Percentiles rank a stretch among this genome's conserved stretches.
Conservation (phyloP, 441 rosid species). For the Jatropha podagrica region DNA sequence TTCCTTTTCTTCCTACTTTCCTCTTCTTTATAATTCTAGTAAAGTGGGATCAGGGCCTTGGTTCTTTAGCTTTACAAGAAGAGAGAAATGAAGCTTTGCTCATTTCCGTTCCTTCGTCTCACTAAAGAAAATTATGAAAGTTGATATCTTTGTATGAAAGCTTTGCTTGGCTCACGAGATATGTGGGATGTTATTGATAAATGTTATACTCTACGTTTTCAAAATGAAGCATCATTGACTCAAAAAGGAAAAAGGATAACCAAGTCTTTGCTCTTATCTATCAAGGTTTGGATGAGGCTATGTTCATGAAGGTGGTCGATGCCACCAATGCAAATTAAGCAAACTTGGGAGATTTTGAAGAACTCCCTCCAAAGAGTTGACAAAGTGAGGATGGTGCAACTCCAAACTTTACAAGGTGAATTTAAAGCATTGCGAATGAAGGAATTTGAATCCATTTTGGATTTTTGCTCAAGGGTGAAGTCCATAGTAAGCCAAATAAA, state of each 20-base stretch:
- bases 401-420: background rate
- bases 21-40: background rate
- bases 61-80: background rate
- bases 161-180: constrained; percentile 6
- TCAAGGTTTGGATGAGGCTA: background rate
- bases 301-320: background rate
- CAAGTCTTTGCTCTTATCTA: constrained; percentile 1
- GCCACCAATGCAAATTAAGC: background rate
- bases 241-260: constrained; percentile 3
- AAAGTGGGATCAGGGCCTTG: background rate
- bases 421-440: background rate
- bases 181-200: background rate
- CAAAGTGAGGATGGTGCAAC: background rate
- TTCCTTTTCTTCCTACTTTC: too few species aligned
- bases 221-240: background rate
- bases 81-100: background rate
- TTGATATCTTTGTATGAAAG: background rate
- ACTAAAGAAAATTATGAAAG: background rate
- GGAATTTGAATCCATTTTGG: background rate
- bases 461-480: background rate
- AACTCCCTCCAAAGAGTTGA: background rate
- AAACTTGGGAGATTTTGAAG: background rate
- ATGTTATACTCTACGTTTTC: background rate
- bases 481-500: background rate
- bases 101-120: background rate